Conservation (phyloP, 2,329 filamentous ascomycete genomes). For the Talaromyces sp. region DNA sequence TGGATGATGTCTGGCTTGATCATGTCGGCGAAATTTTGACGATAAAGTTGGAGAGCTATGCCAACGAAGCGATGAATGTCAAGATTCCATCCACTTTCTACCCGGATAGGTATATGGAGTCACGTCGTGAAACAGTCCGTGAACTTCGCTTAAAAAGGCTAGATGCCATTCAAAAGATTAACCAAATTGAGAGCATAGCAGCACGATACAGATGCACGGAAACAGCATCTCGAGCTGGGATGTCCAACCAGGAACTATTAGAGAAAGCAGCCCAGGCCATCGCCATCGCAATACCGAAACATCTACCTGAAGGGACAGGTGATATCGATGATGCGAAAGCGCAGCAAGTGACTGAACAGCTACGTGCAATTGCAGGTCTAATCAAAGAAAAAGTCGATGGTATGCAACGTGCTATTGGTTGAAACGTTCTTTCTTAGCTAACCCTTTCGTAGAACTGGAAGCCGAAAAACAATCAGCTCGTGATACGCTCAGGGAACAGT, state of each 20-base stretch:
- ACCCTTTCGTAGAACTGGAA: slow-evolving; percentile 38
- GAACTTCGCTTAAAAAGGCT: slow-evolving; percentile 44
- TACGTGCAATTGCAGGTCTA: slow-evolving; percentile 35
- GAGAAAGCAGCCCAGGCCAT: slow-evolving; percentile 36
- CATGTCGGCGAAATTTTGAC: slow-evolving; percentile 55
- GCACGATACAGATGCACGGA: slow-evolving; percentile 29
- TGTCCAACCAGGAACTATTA: slow-evolving; percentile 31
- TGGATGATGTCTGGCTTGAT: slow-evolving; percentile 48
- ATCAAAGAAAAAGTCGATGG: slow-evolving; percentile 42
- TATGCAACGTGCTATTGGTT: slow-evolving; percentile 20
- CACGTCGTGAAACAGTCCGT: slow-evolving; percentile 47
- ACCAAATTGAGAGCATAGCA: slow-evolving; percentile 31
- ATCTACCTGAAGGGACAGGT: slow-evolving; percentile 18
- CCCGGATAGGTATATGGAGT: slow-evolving; percentile 58
- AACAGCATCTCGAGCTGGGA: slow-evolving; percentile 18
- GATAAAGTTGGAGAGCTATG: slow-evolving; percentile 40
- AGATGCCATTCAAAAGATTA: slow-evolving; percentile 32
- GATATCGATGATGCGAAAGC: slow-evolving; percentile 21
- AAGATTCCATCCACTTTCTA: slow-evolving; percentile 55
- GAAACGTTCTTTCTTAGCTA: background rate
- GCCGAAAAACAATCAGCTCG: slow-evolving; percentile 39
- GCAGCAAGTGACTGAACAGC: slow-evolving; percentile 31
- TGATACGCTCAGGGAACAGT: slow-evolving; percentile 42
- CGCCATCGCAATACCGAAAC: slow-evolving; percentile 26
- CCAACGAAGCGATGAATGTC: slow-evolving; percentile 39